Conservation (phyloP, 768 basidiomycete genomes). For the Piloderma croceum region DNA sequence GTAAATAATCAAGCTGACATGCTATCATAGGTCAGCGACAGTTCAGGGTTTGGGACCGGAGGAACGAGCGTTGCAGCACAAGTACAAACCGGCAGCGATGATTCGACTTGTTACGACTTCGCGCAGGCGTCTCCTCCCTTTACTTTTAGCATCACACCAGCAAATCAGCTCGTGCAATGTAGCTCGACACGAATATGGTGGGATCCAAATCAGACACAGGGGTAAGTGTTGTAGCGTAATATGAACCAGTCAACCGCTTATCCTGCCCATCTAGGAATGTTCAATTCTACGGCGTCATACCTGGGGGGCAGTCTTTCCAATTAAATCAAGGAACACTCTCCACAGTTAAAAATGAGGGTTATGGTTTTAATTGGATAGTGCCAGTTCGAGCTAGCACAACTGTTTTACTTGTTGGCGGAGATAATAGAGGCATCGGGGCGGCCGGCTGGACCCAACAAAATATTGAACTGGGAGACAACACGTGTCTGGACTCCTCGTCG, state of each 20-base stretch:
- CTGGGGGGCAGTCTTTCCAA: constrained; percentile 70
- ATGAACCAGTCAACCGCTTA: constrained; percentile 1
- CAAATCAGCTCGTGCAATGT: constrained; percentile 64
- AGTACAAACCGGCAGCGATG: constrained; percentile 45
- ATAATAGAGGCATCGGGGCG: constrained; percentile 58
- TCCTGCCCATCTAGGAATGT: constrained; percentile 39
- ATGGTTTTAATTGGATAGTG: constrained; percentile 67
- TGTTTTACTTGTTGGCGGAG: constrained; percentile 62
- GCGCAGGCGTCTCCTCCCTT: constrained; percentile 46
- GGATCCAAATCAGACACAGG: constrained; percentile 45
- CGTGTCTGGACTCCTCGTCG: constrained; percentile 53
- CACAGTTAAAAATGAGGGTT: constrained; percentile 38
- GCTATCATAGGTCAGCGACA: constrained; percentile 45
- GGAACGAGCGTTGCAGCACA: constrained; percentile 66
- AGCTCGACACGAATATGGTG: constrained; percentile 60
- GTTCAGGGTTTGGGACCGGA: constrained; percentile 59
- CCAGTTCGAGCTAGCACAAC: constrained; percentile 60
- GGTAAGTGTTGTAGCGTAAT: constrained; percentile 32
- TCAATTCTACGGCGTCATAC: constrained; percentile 69
- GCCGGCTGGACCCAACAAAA: constrained; percentile 57
- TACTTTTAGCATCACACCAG: constrained; percentile 57
- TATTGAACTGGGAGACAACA: too few species aligned
- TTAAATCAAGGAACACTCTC: constrained; percentile 51
- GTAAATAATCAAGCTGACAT: constrained; percentile 4
- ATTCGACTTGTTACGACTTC: constrained; percentile 61